phyloP scores from a whole-genome alignment of 2,329 filamentous ascomycete genomes.

The Pleomassaria siparia region DNA sequence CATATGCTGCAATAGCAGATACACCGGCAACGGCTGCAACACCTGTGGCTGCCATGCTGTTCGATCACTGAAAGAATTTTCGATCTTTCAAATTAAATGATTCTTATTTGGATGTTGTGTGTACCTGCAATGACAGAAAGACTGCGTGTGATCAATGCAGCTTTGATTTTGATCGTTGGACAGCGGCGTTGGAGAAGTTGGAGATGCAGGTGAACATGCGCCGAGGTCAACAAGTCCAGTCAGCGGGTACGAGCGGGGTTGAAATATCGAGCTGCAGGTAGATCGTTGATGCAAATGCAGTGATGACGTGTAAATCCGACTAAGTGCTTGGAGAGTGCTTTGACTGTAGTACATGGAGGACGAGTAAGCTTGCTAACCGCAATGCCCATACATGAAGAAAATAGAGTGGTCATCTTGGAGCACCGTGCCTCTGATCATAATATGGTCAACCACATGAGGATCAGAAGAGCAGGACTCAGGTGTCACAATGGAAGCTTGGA shows the following conservation, averaged over 20 bases:
- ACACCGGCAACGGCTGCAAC: slow-evolving; percentile 33
- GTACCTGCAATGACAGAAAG: not conserved
- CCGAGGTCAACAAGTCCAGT: slow-evolving; percentile 4
- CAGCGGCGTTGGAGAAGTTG: not conserved
- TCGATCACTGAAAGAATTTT: not conserved
- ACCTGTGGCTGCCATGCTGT: slow-evolving; percentile 22
- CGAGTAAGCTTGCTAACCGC: too few species aligned
- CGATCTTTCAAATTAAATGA: not conserved
- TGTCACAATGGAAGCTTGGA: too few species aligned
- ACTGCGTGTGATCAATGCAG: not conserved
- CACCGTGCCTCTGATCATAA: too few species aligned
- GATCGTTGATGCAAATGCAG: too few species aligned
- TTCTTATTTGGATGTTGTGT: not conserved
- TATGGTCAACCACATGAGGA: too few species aligned
- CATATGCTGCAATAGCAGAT: slow-evolving; percentile 55
- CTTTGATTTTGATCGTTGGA: not conserved
- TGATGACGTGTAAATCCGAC: too few species aligned
- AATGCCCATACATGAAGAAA: too few species aligned
- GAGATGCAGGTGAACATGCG: not conserved
- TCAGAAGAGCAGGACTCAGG: too few species aligned
- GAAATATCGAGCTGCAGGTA: not conserved
- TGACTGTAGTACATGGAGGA: too few species aligned
- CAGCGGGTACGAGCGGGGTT: not conserved
- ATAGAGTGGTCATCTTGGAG: too few species aligned
- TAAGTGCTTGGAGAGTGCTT: too few species aligned